Percentiles rank a stretch among this genome's conserved stretches.
phyloP scores from a whole-genome alignment of 257 asterid genomes.

The Ehretia macrophylla region DNA sequence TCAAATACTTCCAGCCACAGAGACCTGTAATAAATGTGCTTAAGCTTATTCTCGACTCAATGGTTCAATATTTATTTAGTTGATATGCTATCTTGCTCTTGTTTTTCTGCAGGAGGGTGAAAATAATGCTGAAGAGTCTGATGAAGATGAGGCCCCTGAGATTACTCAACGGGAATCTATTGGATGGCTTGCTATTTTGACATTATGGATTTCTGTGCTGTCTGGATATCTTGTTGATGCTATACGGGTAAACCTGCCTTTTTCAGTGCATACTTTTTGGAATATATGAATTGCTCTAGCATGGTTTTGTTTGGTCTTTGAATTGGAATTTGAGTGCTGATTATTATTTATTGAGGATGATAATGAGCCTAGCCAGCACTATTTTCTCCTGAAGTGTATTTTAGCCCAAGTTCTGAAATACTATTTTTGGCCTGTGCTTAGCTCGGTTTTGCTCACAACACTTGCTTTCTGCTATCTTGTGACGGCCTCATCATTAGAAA shows the following conservation, averaged over 20 bases:
- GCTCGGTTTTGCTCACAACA: too few relatives aligned
- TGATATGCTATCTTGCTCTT: conserved; percentile 6
- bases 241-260: conserved; percentile 49
- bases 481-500: too few relatives aligned
- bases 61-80: background rate
- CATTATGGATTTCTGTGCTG: conserved; percentile 71
- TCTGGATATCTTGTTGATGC: conserved; percentile 89
- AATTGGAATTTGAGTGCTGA: too few relatives aligned
- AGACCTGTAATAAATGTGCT: background rate
- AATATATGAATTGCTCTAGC: background rate
- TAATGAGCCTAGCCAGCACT: too few relatives aligned
- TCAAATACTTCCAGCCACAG: background rate
- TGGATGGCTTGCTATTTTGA: conserved; percentile 69
- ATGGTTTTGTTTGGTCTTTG: too few relatives aligned
- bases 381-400: too few relatives aligned
- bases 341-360: too few relatives aligned
- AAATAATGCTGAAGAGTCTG: conserved; percentile 34
- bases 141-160: conserved; percentile 66
- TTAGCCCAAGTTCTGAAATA: too few relatives aligned
- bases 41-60: too few relatives aligned
- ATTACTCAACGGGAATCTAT: conserved; percentile 73
- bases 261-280: background rate
- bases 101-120: conserved; percentile 43
- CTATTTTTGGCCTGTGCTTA: too few relatives aligned
- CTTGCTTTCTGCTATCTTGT: too few relatives aligned